Conservation (phyloP, 2,329 filamentous ascomycete species). For the Paecilomyces formosus region DNA sequence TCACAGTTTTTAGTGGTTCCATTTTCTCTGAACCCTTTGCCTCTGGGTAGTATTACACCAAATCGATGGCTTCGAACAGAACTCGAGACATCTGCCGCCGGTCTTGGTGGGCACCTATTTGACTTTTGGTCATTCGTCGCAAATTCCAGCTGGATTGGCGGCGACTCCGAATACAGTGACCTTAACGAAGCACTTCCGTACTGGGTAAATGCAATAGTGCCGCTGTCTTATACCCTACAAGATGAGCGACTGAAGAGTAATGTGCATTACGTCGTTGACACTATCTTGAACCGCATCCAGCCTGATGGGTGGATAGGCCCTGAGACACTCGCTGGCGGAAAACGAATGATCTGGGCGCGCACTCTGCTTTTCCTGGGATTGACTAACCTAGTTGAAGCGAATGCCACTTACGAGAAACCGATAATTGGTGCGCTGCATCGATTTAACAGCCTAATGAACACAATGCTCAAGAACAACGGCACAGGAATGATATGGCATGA, state of each 20-base stretch:
- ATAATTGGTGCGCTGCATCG: constrained; percentile 45
- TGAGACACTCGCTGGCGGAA: constrained; percentile 33
- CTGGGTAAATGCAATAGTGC: constrained; percentile 53
- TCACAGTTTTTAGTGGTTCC: constrained; percentile 3
- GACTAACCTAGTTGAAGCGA: constrained; percentile 42
- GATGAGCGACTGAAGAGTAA: constrained; percentile 45
- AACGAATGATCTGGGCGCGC: constrained; percentile 48
- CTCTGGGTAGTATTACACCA: constrained; percentile 45
- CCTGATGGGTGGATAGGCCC: constrained; percentile 53
- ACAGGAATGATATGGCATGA: constrained; percentile 43
- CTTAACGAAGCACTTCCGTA: constrained; percentile 52
- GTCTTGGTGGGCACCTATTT: constrained; percentile 47
- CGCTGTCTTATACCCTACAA: constrained; percentile 46
- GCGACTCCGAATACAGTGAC: constrained; percentile 44
- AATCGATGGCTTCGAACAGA: constrained; percentile 47
- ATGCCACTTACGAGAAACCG: constrained; percentile 32
- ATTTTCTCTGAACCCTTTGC: constrained; percentile 17
- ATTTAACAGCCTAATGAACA: constrained; percentile 45
- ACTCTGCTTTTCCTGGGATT: constrained; percentile 46
- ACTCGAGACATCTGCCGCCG: constrained; percentile 41
- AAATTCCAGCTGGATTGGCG: constrained; percentile 46
- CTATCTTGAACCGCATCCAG: constrained; percentile 43
- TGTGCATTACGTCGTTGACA: constrained; percentile 38
- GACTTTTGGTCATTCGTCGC: constrained; percentile 52
- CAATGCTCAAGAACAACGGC: constrained; percentile 49